Evolutionary conservation across 306 rosid species (phyloP).

Genomic region (Trichosanthes truncata): DNA sequence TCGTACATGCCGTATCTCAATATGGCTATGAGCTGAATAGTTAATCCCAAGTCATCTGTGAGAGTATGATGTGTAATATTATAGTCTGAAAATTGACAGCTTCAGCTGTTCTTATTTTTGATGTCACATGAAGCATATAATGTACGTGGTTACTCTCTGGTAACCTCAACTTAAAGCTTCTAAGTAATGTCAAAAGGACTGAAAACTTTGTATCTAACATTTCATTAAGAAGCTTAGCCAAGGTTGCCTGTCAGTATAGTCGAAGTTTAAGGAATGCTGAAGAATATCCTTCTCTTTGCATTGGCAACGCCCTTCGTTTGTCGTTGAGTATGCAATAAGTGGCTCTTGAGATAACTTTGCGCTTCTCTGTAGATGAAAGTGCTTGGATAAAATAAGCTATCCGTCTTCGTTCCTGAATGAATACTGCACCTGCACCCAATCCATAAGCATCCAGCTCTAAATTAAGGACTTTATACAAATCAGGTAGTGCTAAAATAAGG

Average conservation of each 20-base stretch:
- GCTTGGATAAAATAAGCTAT: background rate
- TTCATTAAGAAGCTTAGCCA: background rate
- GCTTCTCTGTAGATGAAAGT: background rate
- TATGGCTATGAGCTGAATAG: background rate
- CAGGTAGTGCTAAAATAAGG: background rate
- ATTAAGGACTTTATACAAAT: background rate
- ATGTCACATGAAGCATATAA: background rate
- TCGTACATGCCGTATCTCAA: background rate
- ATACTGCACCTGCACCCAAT: background rate
- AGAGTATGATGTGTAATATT: background rate
- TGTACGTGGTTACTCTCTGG: background rate
- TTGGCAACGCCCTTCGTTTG: background rate
- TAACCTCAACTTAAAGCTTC: background rate
- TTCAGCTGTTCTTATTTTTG: background rate
- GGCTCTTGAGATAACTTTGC: background rate
- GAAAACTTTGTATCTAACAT: background rate
- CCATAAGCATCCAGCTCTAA: background rate
- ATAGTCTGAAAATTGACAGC: background rate
- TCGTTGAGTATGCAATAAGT: background rate
- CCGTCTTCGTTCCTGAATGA: background rate
- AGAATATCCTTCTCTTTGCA: background rate
- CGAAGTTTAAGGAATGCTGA: background rate
- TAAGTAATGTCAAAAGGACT: background rate
- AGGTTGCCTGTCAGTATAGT: background rate
- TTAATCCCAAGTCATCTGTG: background rate